phyloP scores from a whole-genome alignment of 176 grass and related monocot genomes.

The Bothriochloa decipiens region DNA sequence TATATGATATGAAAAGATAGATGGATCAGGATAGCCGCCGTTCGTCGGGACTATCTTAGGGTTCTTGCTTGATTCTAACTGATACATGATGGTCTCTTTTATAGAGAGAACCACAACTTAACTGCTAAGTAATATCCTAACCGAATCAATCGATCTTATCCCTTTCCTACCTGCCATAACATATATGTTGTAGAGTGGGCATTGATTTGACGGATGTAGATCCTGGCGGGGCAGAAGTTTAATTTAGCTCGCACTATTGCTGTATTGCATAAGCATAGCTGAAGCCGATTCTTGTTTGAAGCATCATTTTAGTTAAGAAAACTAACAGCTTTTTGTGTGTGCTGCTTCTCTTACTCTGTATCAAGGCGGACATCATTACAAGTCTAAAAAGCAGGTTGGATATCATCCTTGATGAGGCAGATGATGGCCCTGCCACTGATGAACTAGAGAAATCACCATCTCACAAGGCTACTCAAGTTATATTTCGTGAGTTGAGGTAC shows the following conservation, averaged over 20 bases:
- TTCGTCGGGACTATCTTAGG: no score
- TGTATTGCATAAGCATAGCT: conserved; percentile 3
- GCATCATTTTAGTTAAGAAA: conserved; percentile 20
- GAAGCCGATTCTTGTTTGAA: conserved; percentile 15
- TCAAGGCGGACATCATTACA: conserved; percentile 70
- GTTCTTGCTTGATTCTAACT: no score
- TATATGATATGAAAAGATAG: no score
- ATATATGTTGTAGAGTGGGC: conserved; percentile 5
- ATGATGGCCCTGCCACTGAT: conserved; percentile 47
- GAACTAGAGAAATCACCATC: conserved; percentile 38
- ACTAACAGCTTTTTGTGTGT: background rate
- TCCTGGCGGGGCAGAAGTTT: background rate
- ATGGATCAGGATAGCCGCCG: no score
- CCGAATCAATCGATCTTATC: no score
- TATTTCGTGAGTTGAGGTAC: conserved; percentile 79
- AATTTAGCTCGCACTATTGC: background rate
- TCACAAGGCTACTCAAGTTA: conserved; percentile 60
- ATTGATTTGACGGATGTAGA: conserved; percentile 10
- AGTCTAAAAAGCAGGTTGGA: conserved; percentile 86
- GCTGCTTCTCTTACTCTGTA: conserved; percentile 11
- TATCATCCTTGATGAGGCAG: conserved; percentile 74
- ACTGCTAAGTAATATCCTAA: no score
- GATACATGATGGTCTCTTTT: no score
- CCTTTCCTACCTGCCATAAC: no score
- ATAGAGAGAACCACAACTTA: no score